phyloP scores from a whole-genome alignment of 2,329 filamentous ascomycete species.

The Paraconiothyrium sp. region DNA sequence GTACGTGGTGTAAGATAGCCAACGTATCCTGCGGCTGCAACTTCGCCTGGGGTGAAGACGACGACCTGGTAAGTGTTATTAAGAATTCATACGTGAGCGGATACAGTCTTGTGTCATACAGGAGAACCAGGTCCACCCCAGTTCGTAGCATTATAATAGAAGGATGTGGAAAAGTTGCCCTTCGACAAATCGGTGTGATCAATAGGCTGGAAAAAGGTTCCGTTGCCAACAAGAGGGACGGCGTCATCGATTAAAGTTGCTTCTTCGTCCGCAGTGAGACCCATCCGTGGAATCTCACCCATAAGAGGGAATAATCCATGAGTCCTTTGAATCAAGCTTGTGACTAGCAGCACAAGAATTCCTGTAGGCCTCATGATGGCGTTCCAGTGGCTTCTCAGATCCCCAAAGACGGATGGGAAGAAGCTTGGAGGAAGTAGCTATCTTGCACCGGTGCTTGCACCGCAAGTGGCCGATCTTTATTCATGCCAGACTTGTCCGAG shows the following conservation, averaged over 20 bases:
- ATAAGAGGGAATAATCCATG: neutral
- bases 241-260: neutral
- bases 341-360: neutral
- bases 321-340: neutral
- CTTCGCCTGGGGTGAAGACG: neutral
- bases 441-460: neutral
- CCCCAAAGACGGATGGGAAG: neutral
- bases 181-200: neutral
- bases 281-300: neutral
- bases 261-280: neutral
- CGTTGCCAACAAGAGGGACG: neutral
- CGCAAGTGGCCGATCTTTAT: neutral
- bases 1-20: neutral
- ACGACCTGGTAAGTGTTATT: neutral
- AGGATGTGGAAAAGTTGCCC: neutral
- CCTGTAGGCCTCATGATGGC: neutral
- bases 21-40: neutral
- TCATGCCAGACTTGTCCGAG: neutral
- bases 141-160: neutral
- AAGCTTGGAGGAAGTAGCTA: neutral
- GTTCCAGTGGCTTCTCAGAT: neutral
- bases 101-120: neutral
- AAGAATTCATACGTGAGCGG: neutral
- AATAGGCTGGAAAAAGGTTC: neutral
- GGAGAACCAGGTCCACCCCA: conserved; percentile 1